These are phyloP conservation scores for Entomortierella chlamydospora DNA, from an alignment of 192 early-diverging fungal genomes.

Conservation along the genomic window DNA sequence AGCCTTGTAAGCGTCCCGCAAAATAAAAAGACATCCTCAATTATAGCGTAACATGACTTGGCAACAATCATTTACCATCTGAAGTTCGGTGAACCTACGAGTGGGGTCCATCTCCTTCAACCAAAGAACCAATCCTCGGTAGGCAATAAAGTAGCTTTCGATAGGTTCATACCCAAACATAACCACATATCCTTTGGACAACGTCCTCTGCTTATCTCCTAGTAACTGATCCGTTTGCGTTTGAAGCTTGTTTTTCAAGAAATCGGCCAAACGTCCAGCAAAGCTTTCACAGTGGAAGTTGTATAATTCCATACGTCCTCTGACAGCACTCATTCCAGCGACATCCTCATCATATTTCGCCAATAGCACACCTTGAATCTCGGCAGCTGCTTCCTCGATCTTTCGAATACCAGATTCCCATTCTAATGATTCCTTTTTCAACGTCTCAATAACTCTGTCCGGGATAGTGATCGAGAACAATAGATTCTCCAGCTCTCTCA, in stretches of 20 bases:
- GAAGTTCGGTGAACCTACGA: constrained; percentile 74
- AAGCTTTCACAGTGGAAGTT: constrained; percentile 74
- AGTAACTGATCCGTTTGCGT: constrained; percentile 64
- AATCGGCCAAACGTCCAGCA: constrained; percentile 70
- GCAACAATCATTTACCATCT: constrained; percentile 62
- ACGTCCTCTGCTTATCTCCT: constrained; percentile 60
- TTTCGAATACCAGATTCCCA: constrained; percentile 66
- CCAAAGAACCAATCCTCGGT: constrained; percentile 77
- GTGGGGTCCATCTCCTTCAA: constrained; percentile 78
- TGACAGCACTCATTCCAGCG: constrained; percentile 51
- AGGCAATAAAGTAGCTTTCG: constrained; percentile 72
- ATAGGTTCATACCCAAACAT: constrained; percentile 67
- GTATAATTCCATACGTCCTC: constrained; percentile 76
- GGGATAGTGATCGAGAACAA: constrained; percentile 69
- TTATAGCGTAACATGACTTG: too few relatives aligned
- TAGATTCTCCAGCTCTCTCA: constrained; percentile 87
- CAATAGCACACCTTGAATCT: constrained; percentile 75
- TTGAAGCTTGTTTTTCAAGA: constrained; percentile 73
- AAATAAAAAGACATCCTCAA: too few relatives aligned
- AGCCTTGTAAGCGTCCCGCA: not conserved
- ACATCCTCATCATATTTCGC: constrained; percentile 66
- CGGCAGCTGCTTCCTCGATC: constrained; percentile 72
- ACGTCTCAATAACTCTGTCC: constrained; percentile 67
- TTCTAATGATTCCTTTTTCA: constrained; percentile 76
- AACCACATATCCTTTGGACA: constrained; percentile 55